Evolutionary conservation across 176 grass and related monocot species (phyloP).

Genomic region (Phoenix roebelenii): DNA sequence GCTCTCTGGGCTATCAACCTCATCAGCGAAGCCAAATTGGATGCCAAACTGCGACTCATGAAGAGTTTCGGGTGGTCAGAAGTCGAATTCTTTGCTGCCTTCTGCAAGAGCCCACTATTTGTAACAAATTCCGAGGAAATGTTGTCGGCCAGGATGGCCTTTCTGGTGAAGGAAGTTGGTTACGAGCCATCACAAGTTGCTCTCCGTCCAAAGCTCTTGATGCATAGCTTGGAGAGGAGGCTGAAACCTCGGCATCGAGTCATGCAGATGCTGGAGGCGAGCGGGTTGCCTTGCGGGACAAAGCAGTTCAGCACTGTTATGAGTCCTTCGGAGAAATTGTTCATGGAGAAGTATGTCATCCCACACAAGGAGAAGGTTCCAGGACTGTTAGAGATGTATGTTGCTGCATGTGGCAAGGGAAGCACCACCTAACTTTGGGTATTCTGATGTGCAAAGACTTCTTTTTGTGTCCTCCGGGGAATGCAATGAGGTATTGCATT

Average conservation of each 20-base stretch:
- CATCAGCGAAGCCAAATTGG: neutral
- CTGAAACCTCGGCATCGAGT: neutral
- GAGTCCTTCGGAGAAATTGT: neutral
- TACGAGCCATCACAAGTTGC: neutral
- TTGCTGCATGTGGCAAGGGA: neutral
- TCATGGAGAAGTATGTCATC: neutral
- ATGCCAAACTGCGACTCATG: neutral
- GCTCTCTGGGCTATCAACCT: neutral
- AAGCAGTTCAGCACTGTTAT: no score
- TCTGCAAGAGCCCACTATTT: neutral
- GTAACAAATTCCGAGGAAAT: neutral
- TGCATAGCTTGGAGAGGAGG: constrained; percentile 1
- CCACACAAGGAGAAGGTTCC: neutral
- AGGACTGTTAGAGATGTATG: neutral
- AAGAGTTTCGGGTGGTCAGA: constrained; percentile 1
- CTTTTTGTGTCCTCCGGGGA: no score
- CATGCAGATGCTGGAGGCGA: neutral
- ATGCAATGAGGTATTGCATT: no score
- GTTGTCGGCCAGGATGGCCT: neutral
- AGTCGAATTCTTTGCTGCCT: neutral
- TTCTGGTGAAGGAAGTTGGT: neutral
- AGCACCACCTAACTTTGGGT: neutral
- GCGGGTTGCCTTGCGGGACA: neutral
- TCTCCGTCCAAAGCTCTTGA: neutral
- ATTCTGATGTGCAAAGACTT: neutral